A percentile compares a stretch with the other conserved stretches of the same genome.
Conservation (phyloP, 495 filamentous ascomycete genomes). For the Annulohypoxylon maeteangense region DNA sequence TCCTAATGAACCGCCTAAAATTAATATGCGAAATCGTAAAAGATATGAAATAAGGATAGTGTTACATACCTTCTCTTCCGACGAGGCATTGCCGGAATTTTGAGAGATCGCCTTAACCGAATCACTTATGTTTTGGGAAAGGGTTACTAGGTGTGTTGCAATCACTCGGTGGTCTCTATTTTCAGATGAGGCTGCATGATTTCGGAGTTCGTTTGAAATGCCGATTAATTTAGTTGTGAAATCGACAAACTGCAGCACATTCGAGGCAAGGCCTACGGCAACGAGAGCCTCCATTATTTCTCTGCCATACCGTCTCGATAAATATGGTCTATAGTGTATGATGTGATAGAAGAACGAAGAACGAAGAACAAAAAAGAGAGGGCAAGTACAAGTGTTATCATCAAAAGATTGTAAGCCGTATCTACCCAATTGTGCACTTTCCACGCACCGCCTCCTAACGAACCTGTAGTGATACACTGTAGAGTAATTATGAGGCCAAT, state of each 20-base stretch:
- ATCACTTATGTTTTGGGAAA: conserved; percentile 20
- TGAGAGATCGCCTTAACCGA: conserved; percentile 22
- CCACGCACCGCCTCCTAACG: conserved; percentile 7
- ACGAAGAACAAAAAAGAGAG: not conserved
- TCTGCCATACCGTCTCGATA: not conserved
- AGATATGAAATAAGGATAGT: not conserved
- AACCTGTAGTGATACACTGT: not conserved
- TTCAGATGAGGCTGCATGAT: conserved; percentile 33
- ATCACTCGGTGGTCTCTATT: conserved; percentile 24
- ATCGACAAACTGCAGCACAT: conserved; percentile 48
- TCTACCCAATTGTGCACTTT: not conserved
- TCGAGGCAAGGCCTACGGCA: conserved; percentile 43
- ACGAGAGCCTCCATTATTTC: conserved; percentile 46
- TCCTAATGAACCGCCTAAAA: not conserved
- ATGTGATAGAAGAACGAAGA: not conserved
- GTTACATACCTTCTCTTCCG: conserved; percentile 11
- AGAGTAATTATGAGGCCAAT: not conserved
- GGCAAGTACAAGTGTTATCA: not conserved
- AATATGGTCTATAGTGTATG: not conserved
- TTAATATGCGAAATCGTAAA: conserved; percentile 1
- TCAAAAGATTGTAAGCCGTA: not conserved
- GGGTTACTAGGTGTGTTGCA: conserved; percentile 14
- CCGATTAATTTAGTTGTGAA: conserved; percentile 40
- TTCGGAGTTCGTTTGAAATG: conserved; percentile 36
- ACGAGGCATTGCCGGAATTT: not conserved